A percentile compares a stretch with the other conserved stretches of the same genome.
phyloP scores from a whole-genome alignment of 2,329 filamentous ascomycete genomes.

The Verticillium tricorpus region DNA sequence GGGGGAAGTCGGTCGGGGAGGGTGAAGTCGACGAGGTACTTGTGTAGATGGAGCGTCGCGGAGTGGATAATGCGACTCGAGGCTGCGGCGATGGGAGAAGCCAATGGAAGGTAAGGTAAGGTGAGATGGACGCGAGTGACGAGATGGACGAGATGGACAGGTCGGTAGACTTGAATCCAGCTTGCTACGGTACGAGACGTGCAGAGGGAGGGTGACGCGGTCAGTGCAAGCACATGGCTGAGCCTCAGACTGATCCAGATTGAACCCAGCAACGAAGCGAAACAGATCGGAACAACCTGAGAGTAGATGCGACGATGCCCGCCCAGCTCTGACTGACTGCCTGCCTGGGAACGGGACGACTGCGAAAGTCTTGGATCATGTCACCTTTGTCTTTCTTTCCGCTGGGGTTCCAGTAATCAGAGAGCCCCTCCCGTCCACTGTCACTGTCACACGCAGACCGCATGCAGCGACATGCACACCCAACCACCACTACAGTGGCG shows the following conservation, averaged over 20 bases:
- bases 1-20: not conserved
- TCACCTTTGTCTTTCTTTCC: not conserved
- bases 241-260: not conserved
- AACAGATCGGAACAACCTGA: not conserved
- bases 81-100: not conserved
- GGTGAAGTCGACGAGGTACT: not conserved
- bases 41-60: not conserved
- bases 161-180: not conserved
- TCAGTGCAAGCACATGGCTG: not conserved
- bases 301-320: not conserved
- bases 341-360: no score
- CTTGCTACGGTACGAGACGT: not conserved
- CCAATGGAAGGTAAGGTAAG: not conserved
- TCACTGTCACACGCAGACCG: not conserved
- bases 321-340: no score
- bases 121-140: not conserved
- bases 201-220: not conserved
- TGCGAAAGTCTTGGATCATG: not conserved
- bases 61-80: not conserved
- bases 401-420: not conserved
- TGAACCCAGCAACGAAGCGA: not conserved
- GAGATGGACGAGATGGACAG: not conserved
- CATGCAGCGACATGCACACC: not conserved
- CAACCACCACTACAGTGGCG: not conserved
- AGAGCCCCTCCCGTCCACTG: not conserved